Evolutionary conservation across 176 grass and related monocot species (phyloP).

Genomic region (Melocanna baccifera): DNA sequence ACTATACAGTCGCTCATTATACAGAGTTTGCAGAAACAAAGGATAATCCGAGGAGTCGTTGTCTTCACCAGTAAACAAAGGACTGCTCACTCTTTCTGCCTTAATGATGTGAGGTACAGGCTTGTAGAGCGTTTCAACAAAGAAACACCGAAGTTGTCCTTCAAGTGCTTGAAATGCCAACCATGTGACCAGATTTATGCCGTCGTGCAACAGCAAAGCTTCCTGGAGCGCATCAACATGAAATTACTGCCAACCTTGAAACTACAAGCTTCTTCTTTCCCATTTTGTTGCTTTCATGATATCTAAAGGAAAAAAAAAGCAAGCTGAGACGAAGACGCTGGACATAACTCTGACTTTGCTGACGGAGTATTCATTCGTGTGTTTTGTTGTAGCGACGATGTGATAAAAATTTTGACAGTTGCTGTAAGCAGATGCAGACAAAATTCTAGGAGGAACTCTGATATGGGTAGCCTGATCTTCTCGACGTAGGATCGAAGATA

Average conservation of each 20-base stretch:
- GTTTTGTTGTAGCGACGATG: background rate
- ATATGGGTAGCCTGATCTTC: too few species aligned
- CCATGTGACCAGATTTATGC: conserved; percentile 43
- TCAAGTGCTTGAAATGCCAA: conserved; percentile 81
- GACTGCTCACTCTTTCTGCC: conserved; percentile 82
- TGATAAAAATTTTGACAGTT: background rate
- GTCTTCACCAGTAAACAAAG: conserved; percentile 93
- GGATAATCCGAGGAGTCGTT: conserved; percentile 77
- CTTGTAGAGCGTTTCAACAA: conserved; percentile 93
- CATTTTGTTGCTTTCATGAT: background rate
- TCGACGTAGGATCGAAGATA: too few species aligned
- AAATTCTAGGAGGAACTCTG: background rate
- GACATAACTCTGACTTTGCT: background rate
- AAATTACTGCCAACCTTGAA: background rate
- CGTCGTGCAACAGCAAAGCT: background rate
- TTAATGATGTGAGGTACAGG: conserved; percentile 77
- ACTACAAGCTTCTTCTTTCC: background rate
- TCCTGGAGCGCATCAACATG: background rate
- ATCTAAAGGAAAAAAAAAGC: background rate
- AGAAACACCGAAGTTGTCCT: conserved; percentile 70
- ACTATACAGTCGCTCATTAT: conserved; percentile 75
- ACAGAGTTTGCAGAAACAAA: conserved; percentile 79
- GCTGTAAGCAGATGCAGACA: background rate
- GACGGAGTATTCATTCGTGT: background rate
- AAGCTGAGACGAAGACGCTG: background rate